Evolutionary conservation across 2,329 filamentous ascomycete species (phyloP).

Genomic region (Pestalotiopsis sp.): DNA sequence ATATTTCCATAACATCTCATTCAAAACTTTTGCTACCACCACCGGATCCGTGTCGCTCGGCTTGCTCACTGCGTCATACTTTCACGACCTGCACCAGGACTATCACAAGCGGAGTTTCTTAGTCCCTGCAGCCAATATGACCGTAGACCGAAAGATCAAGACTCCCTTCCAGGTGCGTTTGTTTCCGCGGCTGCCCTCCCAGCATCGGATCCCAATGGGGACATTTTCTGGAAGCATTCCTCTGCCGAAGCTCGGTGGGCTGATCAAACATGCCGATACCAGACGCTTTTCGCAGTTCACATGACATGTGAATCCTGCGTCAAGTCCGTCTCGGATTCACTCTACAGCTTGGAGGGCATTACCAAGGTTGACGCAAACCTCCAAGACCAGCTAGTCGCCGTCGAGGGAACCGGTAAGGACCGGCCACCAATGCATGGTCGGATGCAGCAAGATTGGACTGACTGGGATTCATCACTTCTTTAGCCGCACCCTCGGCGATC

Average conservation of each 20-base stretch:
- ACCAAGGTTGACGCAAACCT: constrained; percentile 81
- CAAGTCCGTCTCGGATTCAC: constrained; percentile 78
- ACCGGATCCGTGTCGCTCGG: constrained; percentile 24
- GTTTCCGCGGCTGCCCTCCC: background rate
- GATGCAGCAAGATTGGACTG: background rate
- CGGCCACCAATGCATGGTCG: constrained; percentile 9
- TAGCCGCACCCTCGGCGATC: constrained; percentile 84
- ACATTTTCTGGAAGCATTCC: background rate
- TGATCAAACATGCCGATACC: constrained; percentile 31
- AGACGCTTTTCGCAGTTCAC: constrained; percentile 95
- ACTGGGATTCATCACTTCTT: constrained; percentile 7
- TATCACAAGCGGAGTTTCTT: constrained; percentile 12
- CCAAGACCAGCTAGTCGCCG: constrained; percentile 78
- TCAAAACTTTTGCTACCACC: constrained; percentile 25
- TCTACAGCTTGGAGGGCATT: constrained; percentile 79
- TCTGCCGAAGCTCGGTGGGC: constrained; percentile 8
- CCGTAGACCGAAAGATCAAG: constrained; percentile 31
- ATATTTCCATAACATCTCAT: constrained; percentile 26
- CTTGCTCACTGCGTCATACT: constrained; percentile 27
- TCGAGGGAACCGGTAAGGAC: constrained; percentile 76
- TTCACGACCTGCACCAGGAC: constrained; percentile 23
- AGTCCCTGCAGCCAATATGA: constrained; percentile 25
- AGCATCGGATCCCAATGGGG: background rate
- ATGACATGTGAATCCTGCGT: constrained; percentile 90
- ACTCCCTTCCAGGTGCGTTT: constrained; percentile 36